These are phyloP conservation scores for Hypocrella siamensis DNA, from an alignment of 2,329 filamentous ascomycete genomes.

Conservation along the genomic window DNA sequence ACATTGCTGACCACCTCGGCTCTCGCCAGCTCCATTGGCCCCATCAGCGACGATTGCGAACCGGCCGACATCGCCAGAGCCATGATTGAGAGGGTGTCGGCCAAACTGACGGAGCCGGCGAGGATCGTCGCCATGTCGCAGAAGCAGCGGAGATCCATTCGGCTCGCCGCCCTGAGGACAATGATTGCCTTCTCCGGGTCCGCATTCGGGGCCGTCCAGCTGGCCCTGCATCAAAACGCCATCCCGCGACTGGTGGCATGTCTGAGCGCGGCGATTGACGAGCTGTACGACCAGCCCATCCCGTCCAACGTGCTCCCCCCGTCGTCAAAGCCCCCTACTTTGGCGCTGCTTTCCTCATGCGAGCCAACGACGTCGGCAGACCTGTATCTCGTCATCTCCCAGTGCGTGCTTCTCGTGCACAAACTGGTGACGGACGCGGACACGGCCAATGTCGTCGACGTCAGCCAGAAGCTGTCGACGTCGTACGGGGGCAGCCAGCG, in stretches of 20 bases:
- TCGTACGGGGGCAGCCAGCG: slow-evolving; percentile 64
- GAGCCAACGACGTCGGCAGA: slow-evolving; percentile 9
- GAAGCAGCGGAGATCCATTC: slow-evolving; percentile 24
- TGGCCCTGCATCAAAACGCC: slow-evolving; percentile 52
- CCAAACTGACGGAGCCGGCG: slow-evolving; percentile 42
- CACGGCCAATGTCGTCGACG: slow-evolving; percentile 34
- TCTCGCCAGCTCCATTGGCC: slow-evolving; percentile 48
- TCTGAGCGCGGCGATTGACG: slow-evolving; percentile 48
- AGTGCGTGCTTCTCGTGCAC: slow-evolving; percentile 33
- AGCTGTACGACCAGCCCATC: slow-evolving; percentile 47
- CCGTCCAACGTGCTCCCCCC: slow-evolving; percentile 22
- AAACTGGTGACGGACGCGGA: slow-evolving; percentile 31
- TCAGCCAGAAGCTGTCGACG: slow-evolving; percentile 54
- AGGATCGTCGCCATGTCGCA: slow-evolving; percentile 17
- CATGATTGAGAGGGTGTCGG: slow-evolving; percentile 47
- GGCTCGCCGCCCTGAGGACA: slow-evolving; percentile 33
- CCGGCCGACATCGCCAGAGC: slow-evolving; percentile 25
- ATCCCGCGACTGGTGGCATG: slow-evolving; percentile 63
- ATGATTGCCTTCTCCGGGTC: slow-evolving; percentile 45
- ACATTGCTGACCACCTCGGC: slow-evolving; percentile 52
- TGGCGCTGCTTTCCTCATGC: slow-evolving; percentile 2
- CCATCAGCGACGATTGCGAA: slow-evolving; percentile 34
- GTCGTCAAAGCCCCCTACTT: slow-evolving; percentile 3
- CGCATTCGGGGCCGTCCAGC: slow-evolving; percentile 45
- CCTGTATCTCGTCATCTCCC: slow-evolving; percentile 31